Evolutionary conservation across 768 basidiomycete genomes (phyloP).

Genomic region (Leucocoprinus leucothites): DNA sequence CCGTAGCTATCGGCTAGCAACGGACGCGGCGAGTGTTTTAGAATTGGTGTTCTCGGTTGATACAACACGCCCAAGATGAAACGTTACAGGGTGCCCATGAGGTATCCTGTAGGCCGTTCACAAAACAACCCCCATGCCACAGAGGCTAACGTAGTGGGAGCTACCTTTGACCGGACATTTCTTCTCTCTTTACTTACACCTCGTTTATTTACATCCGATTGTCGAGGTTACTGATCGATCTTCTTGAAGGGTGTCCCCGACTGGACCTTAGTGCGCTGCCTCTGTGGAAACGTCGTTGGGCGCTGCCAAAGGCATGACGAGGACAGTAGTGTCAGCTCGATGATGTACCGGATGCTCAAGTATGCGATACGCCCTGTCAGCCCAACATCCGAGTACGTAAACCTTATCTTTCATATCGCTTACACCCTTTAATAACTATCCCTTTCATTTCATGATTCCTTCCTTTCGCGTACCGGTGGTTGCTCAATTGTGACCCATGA

Average conservation of each 20-base stretch:
- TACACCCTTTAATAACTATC: neutral
- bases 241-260: slow-evolving; percentile 50
- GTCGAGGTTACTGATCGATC: neutral
- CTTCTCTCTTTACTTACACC: slow-evolving; percentile 15
- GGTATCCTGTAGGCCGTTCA: slow-evolving; percentile 40
- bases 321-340: slow-evolving; percentile 26
- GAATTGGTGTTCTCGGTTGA: slow-evolving; percentile 67
- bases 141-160: slow-evolving; percentile 72
- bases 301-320: slow-evolving; percentile 53
- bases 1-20: slow-evolving; percentile 15
- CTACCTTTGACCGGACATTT: slow-evolving; percentile 87
- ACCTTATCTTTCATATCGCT: slow-evolving; percentile 1
- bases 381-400: slow-evolving; percentile 56
- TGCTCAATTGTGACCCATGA: neutral
- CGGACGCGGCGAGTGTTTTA: slow-evolving; percentile 24
- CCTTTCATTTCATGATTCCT: neutral
- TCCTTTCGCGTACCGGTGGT: slow-evolving; percentile 6
- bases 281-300: slow-evolving; percentile 83
- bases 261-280: slow-evolving; percentile 66
- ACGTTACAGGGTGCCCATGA: slow-evolving; percentile 22
- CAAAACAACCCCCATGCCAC: slow-evolving; percentile 84
- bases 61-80: slow-evolving; percentile 89
- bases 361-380: slow-evolving; percentile 77
- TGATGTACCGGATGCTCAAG: slow-evolving; percentile 74
- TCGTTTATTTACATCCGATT: neutral